Percentiles rank a stretch among this genome's conserved stretches.
phyloP scores from a whole-genome alignment of 306 rosid genomes.

The Medicago lupulina region DNA sequence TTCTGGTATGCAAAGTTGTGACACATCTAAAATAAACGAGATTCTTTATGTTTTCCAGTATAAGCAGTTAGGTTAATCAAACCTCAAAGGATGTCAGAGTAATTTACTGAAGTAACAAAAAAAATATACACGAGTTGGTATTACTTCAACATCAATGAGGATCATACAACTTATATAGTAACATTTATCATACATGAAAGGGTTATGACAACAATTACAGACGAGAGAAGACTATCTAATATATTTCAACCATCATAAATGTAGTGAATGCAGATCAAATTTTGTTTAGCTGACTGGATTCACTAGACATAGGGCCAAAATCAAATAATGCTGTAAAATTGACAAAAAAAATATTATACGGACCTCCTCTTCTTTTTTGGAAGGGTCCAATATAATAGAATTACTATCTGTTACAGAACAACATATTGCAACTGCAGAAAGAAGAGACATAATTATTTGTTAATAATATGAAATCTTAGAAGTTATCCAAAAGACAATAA shows the following conservation, averaged over 20 bases:
- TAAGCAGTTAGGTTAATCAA: conserved; percentile 9
- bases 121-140: not conserved
- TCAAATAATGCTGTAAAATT: conserved; percentile 16
- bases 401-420: conserved; percentile 79
- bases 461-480: conserved; percentile 34
- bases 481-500: conserved; percentile 33
- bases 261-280: not conserved
- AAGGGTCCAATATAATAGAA: conserved; percentile 76
- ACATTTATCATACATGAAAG: not conserved
- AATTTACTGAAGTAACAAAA: not conserved
- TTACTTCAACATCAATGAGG: not conserved
- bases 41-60: not conserved
- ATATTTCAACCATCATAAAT: not conserved
- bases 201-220: not conserved
- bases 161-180: not conserved
- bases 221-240: not conserved
- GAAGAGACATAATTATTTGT: conserved; percentile 42
- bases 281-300: conserved; percentile 21
- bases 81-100: not conserved
- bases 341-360: not conserved
- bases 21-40: not conserved
- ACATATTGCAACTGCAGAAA: conserved; percentile 79
- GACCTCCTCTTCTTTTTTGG: conserved; percentile 94
- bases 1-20: not conserved
- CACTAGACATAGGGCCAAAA: conserved; percentile 6